A percentile compares a stretch with the other conserved stretches of the same genome.
Evolutionary conservation across 306 rosid species (phyloP).

Genomic region (Pyrus betulifolia): DNA sequence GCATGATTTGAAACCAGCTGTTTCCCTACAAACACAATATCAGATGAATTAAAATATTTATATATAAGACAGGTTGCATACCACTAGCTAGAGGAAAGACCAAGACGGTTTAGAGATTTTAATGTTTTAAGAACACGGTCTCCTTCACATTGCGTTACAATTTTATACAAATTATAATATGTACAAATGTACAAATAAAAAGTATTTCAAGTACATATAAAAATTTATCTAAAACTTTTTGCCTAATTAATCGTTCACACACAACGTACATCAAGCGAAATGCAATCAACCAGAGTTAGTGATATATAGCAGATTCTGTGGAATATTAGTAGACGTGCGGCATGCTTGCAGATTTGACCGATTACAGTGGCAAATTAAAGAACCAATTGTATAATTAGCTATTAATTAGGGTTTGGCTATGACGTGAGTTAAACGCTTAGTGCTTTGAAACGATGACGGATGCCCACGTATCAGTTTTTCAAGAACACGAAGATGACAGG

Average conservation of each 20-base stretch:
- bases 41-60: neutral
- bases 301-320: neutral
- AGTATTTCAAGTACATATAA: too few species aligned
- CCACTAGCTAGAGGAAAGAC: neutral
- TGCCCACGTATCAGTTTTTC: neutral
- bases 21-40: neutral
- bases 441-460: neutral
- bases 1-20: neutral
- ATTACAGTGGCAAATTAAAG: neutral
- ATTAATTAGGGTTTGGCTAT: neutral
- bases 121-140: too few species aligned
- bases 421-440: neutral
- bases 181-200: neutral
- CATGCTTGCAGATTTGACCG: neutral
- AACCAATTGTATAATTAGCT: neutral
- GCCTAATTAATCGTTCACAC: neutral
- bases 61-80: too few species aligned
- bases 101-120: neutral
- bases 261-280: neutral
- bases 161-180: too few species aligned
- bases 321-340: neutral
- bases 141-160: too few species aligned
- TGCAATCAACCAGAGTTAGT: neutral
- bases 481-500: neutral
- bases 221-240: neutral